Conservation (phyloP, 2,329 filamentous ascomycete species). For the Apiospora aurea region DNA sequence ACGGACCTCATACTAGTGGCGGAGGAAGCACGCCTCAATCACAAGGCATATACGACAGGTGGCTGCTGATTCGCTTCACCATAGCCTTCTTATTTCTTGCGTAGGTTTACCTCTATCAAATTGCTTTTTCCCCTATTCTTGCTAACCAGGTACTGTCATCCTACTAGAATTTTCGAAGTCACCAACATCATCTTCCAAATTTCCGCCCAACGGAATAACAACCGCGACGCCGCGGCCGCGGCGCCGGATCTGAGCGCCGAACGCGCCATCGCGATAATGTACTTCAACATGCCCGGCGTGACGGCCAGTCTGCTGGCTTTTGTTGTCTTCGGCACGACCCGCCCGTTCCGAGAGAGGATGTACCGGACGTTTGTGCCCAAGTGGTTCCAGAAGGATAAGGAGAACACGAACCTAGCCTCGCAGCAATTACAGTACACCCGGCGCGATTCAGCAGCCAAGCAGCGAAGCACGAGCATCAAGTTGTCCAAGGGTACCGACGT, state of each 20-base stretch:
- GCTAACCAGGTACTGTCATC: conserved; percentile 31
- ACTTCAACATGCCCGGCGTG: conserved; percentile 48
- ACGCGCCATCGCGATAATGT: conserved; percentile 41
- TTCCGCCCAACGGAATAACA: conserved; percentile 40
- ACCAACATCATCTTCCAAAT: conserved; percentile 34
- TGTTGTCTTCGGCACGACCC: conserved; percentile 50
- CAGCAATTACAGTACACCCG: conserved; percentile 26
- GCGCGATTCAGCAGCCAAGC: background rate
- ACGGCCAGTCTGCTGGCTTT: conserved; percentile 46
- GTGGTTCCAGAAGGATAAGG: conserved; percentile 25
- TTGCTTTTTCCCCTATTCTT: background rate
- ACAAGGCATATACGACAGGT: conserved; percentile 51
- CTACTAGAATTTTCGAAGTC: conserved; percentile 48
- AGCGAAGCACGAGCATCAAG: conserved; percentile 8
- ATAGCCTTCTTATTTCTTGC: conserved; percentile 51
- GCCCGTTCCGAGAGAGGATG: conserved; percentile 43
- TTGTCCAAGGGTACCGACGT: conserved; percentile 18
- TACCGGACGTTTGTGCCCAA: conserved; percentile 34
- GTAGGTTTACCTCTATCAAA: conserved; percentile 34
- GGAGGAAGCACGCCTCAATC: conserved; percentile 26
- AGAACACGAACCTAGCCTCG: no score
- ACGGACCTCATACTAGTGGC: conserved; percentile 21
- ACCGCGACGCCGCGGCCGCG: conserved; percentile 35
- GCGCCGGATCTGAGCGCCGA: conserved; percentile 44
- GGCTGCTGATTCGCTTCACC: conserved; percentile 53